A percentile compares a stretch with the other conserved stretches of the same genome.
These are phyloP conservation scores for Arbutus unedo DNA, from an alignment of 148 eudicot genomes.

Conservation along the genomic window DNA sequence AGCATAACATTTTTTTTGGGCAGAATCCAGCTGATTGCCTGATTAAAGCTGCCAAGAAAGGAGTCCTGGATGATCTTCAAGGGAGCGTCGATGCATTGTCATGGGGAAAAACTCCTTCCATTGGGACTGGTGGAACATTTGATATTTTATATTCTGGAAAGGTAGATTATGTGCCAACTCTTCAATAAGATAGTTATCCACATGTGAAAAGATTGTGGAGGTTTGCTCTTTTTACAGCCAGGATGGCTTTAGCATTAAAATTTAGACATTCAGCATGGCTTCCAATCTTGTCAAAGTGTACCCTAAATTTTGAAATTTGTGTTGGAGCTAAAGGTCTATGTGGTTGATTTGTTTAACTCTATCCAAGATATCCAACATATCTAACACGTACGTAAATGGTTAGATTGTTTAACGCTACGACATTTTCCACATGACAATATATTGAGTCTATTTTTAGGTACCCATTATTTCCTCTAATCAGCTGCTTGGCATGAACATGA, in stretches of 20 bases:
- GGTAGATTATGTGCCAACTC: conserved; percentile 33
- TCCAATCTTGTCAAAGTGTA: background rate
- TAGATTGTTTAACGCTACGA: background rate
- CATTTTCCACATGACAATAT: background rate
- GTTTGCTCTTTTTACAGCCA: background rate
- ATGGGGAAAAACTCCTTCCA: conserved; percentile 81
- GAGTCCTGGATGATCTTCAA: conserved; percentile 59
- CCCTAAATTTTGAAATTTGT: background rate
- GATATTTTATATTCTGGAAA: conserved; percentile 63
- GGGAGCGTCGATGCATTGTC: conserved; percentile 79
- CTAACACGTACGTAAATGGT: background rate
- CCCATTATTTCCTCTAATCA: background rate
- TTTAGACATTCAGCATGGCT: background rate
- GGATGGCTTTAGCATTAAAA: background rate
- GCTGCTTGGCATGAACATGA: background rate
- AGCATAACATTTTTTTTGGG: conserved; percentile 11
- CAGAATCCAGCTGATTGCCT: conserved; percentile 84
- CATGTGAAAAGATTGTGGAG: background rate
- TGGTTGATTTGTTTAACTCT: too few species aligned
- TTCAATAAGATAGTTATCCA: background rate
- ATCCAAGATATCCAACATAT: background rate
- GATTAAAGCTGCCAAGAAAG: conserved; percentile 76
- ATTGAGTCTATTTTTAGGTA: background rate
- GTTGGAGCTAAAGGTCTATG: too few species aligned
- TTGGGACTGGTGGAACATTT: conserved; percentile 80